phyloP scores from a whole-genome alignment of 2,329 filamentous ascomycete species.

The Pseudopyrenochaeta lycopersici region DNA sequence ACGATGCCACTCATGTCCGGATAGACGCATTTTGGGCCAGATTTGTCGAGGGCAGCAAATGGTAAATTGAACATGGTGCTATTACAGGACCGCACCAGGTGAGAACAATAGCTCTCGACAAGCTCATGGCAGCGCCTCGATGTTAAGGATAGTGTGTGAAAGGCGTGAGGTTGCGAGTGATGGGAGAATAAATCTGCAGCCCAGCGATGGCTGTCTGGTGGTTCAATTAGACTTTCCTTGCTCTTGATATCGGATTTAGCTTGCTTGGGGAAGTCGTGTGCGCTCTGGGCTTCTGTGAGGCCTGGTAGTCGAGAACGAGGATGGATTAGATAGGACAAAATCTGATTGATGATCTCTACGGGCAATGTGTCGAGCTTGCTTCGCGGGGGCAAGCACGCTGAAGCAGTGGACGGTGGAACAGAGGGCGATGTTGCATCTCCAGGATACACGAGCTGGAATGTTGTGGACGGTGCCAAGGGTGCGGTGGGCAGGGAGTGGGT shows the following conservation, averaged over 20 bases:
- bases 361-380: constrained; percentile 36
- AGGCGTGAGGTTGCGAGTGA: constrained; percentile 32
- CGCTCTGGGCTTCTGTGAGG: constrained; percentile 38
- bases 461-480: not conserved
- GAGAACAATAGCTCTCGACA: constrained; percentile 37
- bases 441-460: not conserved
- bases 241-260: constrained; percentile 29
- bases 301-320: constrained; percentile 41
- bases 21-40: constrained; percentile 29
- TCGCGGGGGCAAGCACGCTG: not conserved
- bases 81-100: constrained; percentile 37
- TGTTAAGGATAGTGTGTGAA: constrained; percentile 37
- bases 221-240: constrained; percentile 27
- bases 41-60: constrained; percentile 28
- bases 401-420: not conserved
- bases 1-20: constrained; percentile 38
- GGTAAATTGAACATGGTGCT: constrained; percentile 38
- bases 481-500: constrained; percentile 2
- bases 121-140: constrained; percentile 28
- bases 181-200: constrained; percentile 40
- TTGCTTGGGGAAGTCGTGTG: constrained; percentile 22
- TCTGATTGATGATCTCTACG: constrained; percentile 37
- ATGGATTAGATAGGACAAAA: constrained; percentile 38
- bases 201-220: constrained; percentile 35
- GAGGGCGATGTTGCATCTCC: not conserved